Evolutionary conservation across 2,329 filamentous ascomycete species (phyloP).

Genomic region (Botrytis fabae): DNA sequence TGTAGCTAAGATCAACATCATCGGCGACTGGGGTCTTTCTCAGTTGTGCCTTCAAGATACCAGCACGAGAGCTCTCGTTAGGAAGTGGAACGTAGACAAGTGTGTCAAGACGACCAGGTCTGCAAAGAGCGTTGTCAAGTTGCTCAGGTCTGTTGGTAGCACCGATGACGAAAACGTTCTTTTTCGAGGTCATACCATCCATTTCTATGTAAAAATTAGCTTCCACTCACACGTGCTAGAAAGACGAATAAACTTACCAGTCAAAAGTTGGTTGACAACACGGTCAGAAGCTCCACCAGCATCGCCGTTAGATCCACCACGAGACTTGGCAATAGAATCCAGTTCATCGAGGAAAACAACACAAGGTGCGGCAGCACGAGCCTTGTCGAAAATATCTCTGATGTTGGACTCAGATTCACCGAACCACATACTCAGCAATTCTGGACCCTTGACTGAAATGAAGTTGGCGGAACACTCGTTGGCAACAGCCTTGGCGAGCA

Average conservation of each 20-base stretch:
- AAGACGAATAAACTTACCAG: constrained; percentile 59
- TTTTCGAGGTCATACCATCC: constrained; percentile 99
- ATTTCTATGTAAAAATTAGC: constrained; percentile 68
- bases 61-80: constrained; percentile 82
- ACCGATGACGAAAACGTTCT: constrained; percentile 99
- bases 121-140: constrained; percentile 95
- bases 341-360: constrained; percentile 98
- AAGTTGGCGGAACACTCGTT: constrained; percentile 99
- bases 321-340: constrained; percentile 98
- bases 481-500: constrained; percentile 98
- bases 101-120: constrained; percentile 97
- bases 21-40: constrained; percentile 92
- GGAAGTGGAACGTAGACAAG: constrained; percentile 97
- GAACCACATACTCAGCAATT: constrained; percentile 99
- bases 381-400: constrained; percentile 99
- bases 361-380: constrained; percentile 93
- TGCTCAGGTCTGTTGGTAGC: constrained; percentile 98
- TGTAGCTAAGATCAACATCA: constrained; percentile 87
- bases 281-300: constrained; percentile 97
- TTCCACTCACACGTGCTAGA: constrained; percentile 23
- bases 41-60: constrained; percentile 92
- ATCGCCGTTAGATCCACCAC: constrained; percentile 94
- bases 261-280: constrained; percentile 99
- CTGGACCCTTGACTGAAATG: constrained; percentile 98
- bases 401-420: constrained; percentile 99